Evolutionary conservation across 768 basidiomycete genomes (phyloP), one percentile per base, ranked within the genome.

Genomic region (Xerocomus brunneocitrinus): DNA sequence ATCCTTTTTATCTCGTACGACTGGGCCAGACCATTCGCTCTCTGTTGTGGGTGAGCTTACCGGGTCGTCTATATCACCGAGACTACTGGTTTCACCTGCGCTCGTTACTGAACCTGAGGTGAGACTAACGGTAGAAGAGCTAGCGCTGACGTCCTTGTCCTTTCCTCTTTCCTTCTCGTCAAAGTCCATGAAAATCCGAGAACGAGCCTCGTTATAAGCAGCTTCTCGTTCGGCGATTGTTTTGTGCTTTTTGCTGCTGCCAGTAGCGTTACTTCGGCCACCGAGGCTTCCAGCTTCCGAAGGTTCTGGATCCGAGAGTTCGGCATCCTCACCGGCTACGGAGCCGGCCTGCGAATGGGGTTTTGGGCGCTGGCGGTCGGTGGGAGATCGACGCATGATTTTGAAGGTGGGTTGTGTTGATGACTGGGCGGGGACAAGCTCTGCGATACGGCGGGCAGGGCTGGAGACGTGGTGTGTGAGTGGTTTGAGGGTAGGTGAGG

Each of bases 171-270:
- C 76, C 58, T 77, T 81, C 52, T 88, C 87, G 65, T 89, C 79
- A 59, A 91, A 89, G 58, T 73, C 85, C 81, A 89, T 86, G 72
- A 93, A 93, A 59, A 93, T 93, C 52, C 91, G 81, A 35, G 83
- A 85, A 43, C 91, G 82, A 28, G 91, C 91, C 68, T 89, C 84
- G 49, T 89, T 87, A 60, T 93, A 93, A n/a, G 89, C 91, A 0
- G 88, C 91, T 64, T 89, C 89, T 31, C 91, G 85, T 67, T 93
- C 85, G 62, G 89, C 87, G 24, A 93, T 84, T 2, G 91, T 91
- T 74, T 83, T 81, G 30, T 79, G 78, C 64, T 87, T 84, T 73
- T 85, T 89, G 62, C 70, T 78, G 56, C 79, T 74, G 45, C 78
- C 79, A 4, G 83, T 81, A 22, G 79, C 73, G 61, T 78, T 86